Evolutionary conservation across 2,329 filamentous ascomycete genomes (phyloP).

Genomic region (Escovopsis sp.): DNA sequence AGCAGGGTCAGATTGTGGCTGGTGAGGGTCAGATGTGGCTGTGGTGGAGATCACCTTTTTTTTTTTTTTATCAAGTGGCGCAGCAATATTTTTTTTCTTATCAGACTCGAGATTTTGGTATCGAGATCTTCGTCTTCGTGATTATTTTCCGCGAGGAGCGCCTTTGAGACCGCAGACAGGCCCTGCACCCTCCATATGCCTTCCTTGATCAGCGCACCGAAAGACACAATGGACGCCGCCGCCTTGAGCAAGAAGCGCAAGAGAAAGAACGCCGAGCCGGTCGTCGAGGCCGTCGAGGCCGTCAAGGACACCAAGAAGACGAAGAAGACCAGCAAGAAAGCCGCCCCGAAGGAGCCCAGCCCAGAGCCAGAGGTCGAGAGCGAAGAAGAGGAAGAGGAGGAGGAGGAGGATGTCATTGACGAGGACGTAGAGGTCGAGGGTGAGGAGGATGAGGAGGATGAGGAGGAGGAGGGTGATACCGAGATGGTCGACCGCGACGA

Average conservation of each 20-base stretch:
- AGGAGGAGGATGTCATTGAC: slow-evolving; percentile 14
- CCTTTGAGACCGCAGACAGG: background rate
- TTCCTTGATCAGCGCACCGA: background rate
- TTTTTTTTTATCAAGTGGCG: background rate
- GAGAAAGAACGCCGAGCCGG: slow-evolving; percentile 21
- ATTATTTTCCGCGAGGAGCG: slow-evolving; percentile 3
- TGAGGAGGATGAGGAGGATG: slow-evolving; percentile 10
- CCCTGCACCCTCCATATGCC: too few relatives aligned
- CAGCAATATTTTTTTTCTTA: slow-evolving; percentile 11
- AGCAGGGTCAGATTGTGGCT: slow-evolving; percentile 1
- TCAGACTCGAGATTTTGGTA: slow-evolving; percentile 6
- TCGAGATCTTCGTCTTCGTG: background rate
- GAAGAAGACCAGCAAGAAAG: slow-evolving; percentile 28
- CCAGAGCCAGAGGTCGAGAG: slow-evolving; percentile 8
- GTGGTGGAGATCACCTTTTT: background rate
- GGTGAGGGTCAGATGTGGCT: background rate
- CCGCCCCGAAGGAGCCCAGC: slow-evolving; percentile 10
- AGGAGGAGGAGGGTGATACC: slow-evolving; percentile 10
- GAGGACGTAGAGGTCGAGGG: slow-evolving; percentile 11
- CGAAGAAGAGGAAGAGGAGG: slow-evolving; percentile 17
- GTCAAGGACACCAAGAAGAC: slow-evolving; percentile 9
- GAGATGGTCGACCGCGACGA: slow-evolving; percentile 10
- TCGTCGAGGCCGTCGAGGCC: slow-evolving; percentile 8
- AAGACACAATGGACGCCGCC: slow-evolving; percentile 17
- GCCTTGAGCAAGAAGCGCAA: slow-evolving; percentile 30